These are phyloP conservation scores for Dothiorella sarmentorum DNA, from an alignment of 2,329 filamentous ascomycete species.

Conservation along the genomic window DNA sequence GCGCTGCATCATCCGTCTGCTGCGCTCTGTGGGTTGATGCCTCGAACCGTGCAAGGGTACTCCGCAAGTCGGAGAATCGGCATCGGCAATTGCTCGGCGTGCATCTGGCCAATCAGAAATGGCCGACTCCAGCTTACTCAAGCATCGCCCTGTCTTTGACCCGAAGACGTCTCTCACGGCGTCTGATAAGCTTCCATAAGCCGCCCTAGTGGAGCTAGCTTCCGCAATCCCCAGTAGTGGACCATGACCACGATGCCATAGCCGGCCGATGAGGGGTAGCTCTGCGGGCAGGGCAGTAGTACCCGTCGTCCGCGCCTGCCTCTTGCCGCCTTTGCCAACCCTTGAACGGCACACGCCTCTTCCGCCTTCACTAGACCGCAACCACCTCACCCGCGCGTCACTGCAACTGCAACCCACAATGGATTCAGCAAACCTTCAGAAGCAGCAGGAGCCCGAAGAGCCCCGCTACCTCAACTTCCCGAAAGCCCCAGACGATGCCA, in stretches of 20 bases:
- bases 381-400: neutral
- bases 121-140: constrained; percentile 4
- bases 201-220: constrained; percentile 5
- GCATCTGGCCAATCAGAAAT: neutral
- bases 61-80: neutral
- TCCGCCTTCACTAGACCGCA: neutral
- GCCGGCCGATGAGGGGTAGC: constrained; percentile 15
- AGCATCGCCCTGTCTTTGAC: constrained; percentile 6
- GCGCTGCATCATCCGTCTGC: too few species aligned
- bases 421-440: constrained; percentile 36
- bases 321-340: neutral
- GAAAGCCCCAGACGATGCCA: constrained; percentile 51
- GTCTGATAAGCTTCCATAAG: constrained; percentile 7
- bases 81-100: neutral
- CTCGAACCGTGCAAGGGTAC: neutral
- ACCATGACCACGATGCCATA: neutral
- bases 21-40: neutral
- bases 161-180: neutral
- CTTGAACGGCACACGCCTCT: neutral
- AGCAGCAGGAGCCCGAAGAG: constrained; percentile 37
- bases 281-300: neutral
- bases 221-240: constrained; percentile 6
- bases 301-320: neutral
- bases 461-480: constrained; percentile 56
- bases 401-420: constrained; percentile 24